A percentile compares a stretch with the other conserved stretches of the same genome.
phyloP scores from a whole-genome alignment of 2,329 filamentous ascomycete genomes.

The Aureobasidium melanogenum region DNA sequence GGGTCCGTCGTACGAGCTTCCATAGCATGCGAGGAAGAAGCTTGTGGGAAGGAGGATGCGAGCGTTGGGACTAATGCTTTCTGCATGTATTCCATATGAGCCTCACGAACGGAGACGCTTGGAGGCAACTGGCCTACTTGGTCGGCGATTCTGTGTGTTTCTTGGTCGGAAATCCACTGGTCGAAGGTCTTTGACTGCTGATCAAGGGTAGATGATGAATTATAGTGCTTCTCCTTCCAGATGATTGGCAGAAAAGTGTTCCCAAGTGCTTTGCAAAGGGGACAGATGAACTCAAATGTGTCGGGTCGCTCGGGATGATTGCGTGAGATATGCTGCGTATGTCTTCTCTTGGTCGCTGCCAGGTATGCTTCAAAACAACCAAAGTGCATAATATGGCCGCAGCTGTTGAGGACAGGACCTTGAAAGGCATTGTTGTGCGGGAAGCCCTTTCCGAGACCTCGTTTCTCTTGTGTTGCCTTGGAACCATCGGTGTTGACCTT shows the following conservation, averaged over 20 bases:
- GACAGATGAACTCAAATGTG: slow-evolving; percentile 87
- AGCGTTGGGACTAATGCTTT: slow-evolving; percentile 2
- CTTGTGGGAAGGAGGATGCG: slow-evolving; percentile 2
- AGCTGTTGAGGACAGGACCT: slow-evolving; percentile 81
- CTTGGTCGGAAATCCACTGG: slow-evolving; percentile 51
- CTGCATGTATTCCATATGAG: slow-evolving; percentile 2
- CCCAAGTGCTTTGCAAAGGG: slow-evolving; percentile 89
- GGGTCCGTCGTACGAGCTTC: neutral
- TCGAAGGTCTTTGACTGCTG: slow-evolving; percentile 49
- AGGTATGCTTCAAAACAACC: slow-evolving; percentile 90
- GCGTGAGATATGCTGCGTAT: slow-evolving; percentile 84
- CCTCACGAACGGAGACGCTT: neutral
- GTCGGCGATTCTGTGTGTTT: neutral
- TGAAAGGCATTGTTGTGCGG: slow-evolving; percentile 52
- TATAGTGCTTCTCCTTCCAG: slow-evolving; percentile 87
- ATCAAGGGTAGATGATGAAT: slow-evolving; percentile 62
- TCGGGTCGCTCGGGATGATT: slow-evolving; percentile 80
- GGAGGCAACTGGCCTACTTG: neutral
- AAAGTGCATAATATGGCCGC: slow-evolving; percentile 98
- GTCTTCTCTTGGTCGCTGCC: slow-evolving; percentile 71
- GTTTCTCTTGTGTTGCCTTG: slow-evolving; percentile 62
- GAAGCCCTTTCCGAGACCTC: slow-evolving; percentile 84
- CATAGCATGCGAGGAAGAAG: neutral
- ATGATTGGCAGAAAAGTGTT: slow-evolving; percentile 92
- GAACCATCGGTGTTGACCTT: slow-evolving; percentile 68